Evolutionary conservation across 768 basidiomycete genomes (phyloP).

Genomic region (Boletus pseudo-olivaceus): DNA sequence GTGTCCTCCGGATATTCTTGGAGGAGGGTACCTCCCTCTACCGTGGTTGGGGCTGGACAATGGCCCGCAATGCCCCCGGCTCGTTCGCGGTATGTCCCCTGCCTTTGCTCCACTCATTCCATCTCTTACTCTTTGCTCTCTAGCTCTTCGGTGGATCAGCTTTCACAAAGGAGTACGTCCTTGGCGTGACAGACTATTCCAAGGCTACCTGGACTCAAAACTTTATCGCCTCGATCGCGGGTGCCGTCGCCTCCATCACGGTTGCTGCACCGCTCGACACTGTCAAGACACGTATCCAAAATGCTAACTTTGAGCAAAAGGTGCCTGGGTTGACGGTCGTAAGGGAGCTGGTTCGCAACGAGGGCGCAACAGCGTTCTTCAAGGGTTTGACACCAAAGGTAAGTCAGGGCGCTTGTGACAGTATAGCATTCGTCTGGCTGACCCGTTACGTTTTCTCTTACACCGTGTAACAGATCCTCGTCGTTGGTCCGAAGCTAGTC

Average conservation of each 20-base stretch:
- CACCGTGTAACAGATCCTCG: constrained; percentile 62
- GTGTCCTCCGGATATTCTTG: constrained; percentile 80
- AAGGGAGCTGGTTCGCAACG: constrained; percentile 80
- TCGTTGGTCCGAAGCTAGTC: constrained; percentile 96
- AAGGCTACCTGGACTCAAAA: constrained; percentile 97
- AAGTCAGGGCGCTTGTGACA: constrained; percentile 11
- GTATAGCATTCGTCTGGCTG: neutral
- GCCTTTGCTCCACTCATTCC: neutral
- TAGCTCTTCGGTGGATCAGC: constrained; percentile 98
- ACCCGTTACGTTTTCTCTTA: constrained; percentile 1
- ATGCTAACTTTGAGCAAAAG: constrained; percentile 92
- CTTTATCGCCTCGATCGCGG: constrained; percentile 91
- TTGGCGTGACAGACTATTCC: constrained; percentile 86
- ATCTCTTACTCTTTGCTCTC: neutral
- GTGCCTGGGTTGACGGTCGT: constrained; percentile 78
- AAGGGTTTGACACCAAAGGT: constrained; percentile 98
- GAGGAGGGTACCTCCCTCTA: constrained; percentile 93
- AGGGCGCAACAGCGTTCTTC: constrained; percentile 84
- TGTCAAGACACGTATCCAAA: constrained; percentile 97
- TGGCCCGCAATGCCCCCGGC: constrained; percentile 96
- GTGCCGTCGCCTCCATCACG: constrained; percentile 93
- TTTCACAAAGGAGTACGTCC: constrained; percentile 87
- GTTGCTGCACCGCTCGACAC: constrained; percentile 95
- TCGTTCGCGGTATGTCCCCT: constrained; percentile 77
- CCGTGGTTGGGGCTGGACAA: constrained; percentile 98